Evolutionary conservation across 371 early-diverging fungal species (phyloP).

Genomic region (Fennellomyces sp.): DNA sequence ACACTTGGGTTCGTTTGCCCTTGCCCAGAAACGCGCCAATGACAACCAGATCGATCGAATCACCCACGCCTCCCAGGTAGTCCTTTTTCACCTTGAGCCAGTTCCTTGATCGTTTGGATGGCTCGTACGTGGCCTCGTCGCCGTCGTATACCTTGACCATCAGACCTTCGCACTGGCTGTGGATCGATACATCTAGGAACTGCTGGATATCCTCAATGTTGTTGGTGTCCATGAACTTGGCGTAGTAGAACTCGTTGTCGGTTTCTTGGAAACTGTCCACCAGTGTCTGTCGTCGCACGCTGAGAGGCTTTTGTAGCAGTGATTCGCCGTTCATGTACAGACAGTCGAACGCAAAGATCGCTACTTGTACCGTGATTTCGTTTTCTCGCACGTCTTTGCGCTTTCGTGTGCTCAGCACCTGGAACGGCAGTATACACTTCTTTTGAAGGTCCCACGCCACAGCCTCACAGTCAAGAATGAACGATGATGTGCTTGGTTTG

Average conservation of each 20-base stretch:
- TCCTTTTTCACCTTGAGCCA: conserved; percentile 99
- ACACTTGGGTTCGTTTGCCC: conserved; percentile 98
- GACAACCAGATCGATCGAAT: conserved; percentile 98
- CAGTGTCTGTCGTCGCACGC: conserved; percentile 82
- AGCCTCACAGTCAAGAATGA: conserved; percentile 99
- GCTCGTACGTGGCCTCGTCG: conserved; percentile 93
- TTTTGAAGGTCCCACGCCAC: conserved; percentile 97
- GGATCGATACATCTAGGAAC: conserved; percentile 90
- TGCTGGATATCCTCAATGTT: conserved; percentile 95
- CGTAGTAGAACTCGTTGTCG: conserved; percentile 87
- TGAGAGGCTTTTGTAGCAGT: conserved; percentile 78
- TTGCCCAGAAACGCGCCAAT: conserved; percentile 98
- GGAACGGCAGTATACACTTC: conserved; percentile 96
- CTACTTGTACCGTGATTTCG: conserved; percentile 94
- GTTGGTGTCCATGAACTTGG: conserved; percentile 79
- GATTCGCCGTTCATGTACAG: conserved; percentile 94
- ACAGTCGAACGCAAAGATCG: conserved; percentile 98
- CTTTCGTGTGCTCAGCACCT: conserved; percentile 98
- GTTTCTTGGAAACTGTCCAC: conserved; percentile 78
- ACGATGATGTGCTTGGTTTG: conserved; percentile 70
- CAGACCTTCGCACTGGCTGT: conserved; percentile 96
- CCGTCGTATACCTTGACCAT: conserved; percentile 97
- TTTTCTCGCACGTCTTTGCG: conserved; percentile 92
- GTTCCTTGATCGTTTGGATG: conserved; percentile 96
- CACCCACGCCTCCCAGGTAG: conserved; percentile 93